Conservation (phyloP, 2,329 filamentous ascomycete species). For the Trichoderma endophyticum region DNA sequence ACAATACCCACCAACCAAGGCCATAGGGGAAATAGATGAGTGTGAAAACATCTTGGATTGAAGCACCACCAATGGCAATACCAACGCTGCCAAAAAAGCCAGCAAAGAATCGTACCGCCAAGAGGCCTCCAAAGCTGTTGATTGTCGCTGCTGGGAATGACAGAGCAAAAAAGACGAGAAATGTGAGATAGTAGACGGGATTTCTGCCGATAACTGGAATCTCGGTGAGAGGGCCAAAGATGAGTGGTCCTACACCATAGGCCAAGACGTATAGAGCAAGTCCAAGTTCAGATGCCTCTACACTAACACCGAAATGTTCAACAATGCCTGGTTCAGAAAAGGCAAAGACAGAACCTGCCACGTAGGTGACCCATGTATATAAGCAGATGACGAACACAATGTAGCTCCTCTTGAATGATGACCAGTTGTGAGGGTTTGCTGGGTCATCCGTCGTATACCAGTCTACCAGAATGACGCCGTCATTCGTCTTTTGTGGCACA, state of each 20-base stretch:
- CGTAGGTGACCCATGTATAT: conserved; percentile 9
- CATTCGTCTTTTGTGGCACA: conserved; percentile 2
- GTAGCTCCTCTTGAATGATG: conserved; percentile 1
- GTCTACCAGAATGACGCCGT: conserved; percentile 15
- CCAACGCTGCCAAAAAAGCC: conserved; percentile 65
- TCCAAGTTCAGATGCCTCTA: conserved; percentile 5
- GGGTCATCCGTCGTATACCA: conserved; percentile 17
- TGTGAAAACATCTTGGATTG: conserved; percentile 53
- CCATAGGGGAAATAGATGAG: conserved; percentile 52
- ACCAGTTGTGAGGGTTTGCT: conserved; percentile 18
- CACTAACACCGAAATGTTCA: not conserved
- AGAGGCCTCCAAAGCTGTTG: conserved; percentile 42
- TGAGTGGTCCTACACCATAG: not conserved
- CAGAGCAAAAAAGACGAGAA: conserved; percentile 1
- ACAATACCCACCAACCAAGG: conserved; percentile 55
- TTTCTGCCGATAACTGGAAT: conserved; percentile 2
- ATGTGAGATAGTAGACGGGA: not conserved
- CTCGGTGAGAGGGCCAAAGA: not conserved
- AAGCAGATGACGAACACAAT: not conserved
- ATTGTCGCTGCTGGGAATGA: not conserved
- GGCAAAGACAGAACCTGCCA: not conserved
- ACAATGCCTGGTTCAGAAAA: not conserved
- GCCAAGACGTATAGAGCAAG: conserved; percentile 12
- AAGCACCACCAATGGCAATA: conserved; percentile 56
- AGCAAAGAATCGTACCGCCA: conserved; percentile 61